Evolutionary conservation across 2,329 filamentous ascomycete species (phyloP).

Genomic region (Plenodomus biglobosus): DNA sequence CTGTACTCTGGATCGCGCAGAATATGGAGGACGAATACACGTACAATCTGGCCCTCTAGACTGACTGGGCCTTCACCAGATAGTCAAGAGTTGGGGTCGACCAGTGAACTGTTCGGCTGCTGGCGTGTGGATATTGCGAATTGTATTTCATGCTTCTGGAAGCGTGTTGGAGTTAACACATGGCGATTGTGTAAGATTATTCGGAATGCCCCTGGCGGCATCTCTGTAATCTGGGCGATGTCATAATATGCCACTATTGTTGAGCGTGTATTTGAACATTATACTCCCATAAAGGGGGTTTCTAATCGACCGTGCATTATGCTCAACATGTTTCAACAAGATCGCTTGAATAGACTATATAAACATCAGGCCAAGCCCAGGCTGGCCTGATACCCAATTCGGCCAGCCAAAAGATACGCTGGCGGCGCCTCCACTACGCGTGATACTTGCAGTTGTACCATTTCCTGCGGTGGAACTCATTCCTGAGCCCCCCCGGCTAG

Average conservation of each 20-base stretch:
- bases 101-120: neutral
- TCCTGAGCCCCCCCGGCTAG: slow-evolving; percentile 31
- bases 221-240: neutral
- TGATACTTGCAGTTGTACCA: neutral
- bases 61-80: no score
- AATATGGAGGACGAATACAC: slow-evolving; percentile 75
- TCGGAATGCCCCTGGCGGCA: no score
- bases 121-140: neutral
- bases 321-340: slow-evolving; percentile 25
- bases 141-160: neutral
- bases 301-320: slow-evolving; percentile 9
- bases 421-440: neutral
- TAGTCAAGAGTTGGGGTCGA: no score
- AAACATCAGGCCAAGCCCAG: slow-evolving; percentile 5
- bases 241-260: neutral
- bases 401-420: neutral
- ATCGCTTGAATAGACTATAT: slow-evolving; percentile 27
- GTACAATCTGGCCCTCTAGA: slow-evolving; percentile 65
- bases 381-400: neutral
- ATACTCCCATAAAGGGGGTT: neutral
- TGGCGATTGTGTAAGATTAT: slow-evolving; percentile 10
- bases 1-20: slow-evolving; percentile 69
- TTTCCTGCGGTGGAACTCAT: slow-evolving; percentile 9
- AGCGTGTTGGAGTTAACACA: neutral
- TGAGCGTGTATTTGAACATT: neutral